Evolutionary conservation across 305 asterid genomes (phyloP).

Genomic region (Euphrasia arctica): DNA sequence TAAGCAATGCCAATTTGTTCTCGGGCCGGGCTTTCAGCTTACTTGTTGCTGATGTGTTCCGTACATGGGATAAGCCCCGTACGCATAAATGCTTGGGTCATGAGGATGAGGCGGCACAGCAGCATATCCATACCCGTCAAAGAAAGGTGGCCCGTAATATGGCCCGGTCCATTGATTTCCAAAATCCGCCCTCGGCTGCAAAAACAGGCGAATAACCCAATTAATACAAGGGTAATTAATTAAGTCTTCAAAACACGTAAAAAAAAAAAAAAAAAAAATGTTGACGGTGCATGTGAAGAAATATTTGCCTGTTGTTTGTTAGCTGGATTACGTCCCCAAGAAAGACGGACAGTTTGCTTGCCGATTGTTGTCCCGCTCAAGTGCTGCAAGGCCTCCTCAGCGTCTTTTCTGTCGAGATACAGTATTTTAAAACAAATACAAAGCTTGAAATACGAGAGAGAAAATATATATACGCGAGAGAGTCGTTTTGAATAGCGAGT

Average conservation of each 20-base stretch:
- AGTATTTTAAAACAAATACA: not conserved
- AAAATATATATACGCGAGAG: not conserved
- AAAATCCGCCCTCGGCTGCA: slow-evolving; percentile 60
- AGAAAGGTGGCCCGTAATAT: slow-evolving; percentile 74
- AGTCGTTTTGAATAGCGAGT: slow-evolving; percentile 22
- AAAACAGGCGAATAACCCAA: not conserved
- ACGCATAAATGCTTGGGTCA: slow-evolving; percentile 78
- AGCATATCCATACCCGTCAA: slow-evolving; percentile 73
- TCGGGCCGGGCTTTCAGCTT: slow-evolving; percentile 39
- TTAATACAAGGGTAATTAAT: not conserved
- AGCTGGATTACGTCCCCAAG: slow-evolving; percentile 97
- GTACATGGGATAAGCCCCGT: slow-evolving; percentile 73
- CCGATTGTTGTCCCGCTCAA: slow-evolving; percentile 80
- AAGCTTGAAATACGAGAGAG: not conserved
- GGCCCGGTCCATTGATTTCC: slow-evolving; percentile 78
- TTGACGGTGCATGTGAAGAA: not conserved
- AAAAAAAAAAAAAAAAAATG: not conserved
- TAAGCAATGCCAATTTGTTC: slow-evolving; percentile 19
- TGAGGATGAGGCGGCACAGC: slow-evolving; percentile 58
- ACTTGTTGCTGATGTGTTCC: slow-evolving; percentile 90
- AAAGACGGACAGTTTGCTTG: slow-evolving; percentile 84
- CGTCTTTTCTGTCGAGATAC: slow-evolving; percentile 55
- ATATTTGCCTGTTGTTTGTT: slow-evolving; percentile 74
- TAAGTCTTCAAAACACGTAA: slow-evolving; percentile 20
- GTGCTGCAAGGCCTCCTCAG: slow-evolving; percentile 91